phyloP scores from a whole-genome alignment of 257 asterid genomes.

The Verbena officinalis region DNA sequence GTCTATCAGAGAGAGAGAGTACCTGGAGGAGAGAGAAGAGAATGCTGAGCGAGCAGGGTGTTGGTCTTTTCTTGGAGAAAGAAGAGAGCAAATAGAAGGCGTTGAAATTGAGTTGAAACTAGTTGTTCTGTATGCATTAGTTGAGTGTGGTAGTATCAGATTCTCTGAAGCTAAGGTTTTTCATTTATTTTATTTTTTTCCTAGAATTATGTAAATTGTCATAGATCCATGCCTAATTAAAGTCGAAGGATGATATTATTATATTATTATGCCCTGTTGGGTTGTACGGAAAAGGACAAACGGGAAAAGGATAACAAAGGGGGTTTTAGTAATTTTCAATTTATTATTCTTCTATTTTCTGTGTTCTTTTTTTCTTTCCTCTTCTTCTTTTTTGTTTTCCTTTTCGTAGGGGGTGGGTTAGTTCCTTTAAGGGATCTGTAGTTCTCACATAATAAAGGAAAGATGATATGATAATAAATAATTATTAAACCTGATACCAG shows the following conservation, averaged over 20 bases:
- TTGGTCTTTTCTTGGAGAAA: background rate
- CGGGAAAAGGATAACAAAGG: too few species aligned
- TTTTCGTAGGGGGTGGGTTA: too few species aligned
- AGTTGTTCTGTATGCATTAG: background rate
- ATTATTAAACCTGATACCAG: too few species aligned
- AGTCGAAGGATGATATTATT: background rate
- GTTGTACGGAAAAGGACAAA: background rate
- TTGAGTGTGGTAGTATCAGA: background rate
- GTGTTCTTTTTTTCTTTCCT: too few species aligned
- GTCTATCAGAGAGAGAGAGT: background rate
- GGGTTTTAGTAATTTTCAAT: too few species aligned
- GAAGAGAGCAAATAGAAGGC: background rate
- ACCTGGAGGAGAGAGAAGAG: constrained; percentile 12
- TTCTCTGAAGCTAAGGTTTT: background rate
- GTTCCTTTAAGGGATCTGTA: too few species aligned
- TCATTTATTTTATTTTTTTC: background rate
- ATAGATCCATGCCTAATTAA: too few species aligned
- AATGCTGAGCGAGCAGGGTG: too few species aligned
- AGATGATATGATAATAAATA: too few species aligned
- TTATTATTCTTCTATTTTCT: too few species aligned
- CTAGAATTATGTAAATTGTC: background rate
- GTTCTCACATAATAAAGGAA: too few species aligned
- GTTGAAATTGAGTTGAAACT: background rate
- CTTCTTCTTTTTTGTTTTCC: too few species aligned
- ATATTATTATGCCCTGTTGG: background rate